Evolutionary conservation across 176 grass and related monocot species (phyloP).

Genomic region (Alloteropsis semialata): DNA sequence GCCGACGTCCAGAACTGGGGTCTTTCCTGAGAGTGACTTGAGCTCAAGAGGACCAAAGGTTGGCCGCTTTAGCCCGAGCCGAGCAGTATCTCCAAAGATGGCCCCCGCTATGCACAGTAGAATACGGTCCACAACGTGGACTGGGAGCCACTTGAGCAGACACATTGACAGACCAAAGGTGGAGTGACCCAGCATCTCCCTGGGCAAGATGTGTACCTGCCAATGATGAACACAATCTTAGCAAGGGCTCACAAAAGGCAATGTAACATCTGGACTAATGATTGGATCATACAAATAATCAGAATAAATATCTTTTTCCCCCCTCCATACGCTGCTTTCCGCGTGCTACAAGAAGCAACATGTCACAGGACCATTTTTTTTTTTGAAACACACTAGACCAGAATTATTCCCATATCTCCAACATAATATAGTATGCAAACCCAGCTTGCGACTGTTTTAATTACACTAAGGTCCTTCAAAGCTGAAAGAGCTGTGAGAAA

Average conservation of each 20-base stretch:
- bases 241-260: slow-evolving; percentile 39
- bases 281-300: slow-evolving; percentile 63
- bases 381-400: slow-evolving; percentile 34
- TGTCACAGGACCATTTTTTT: slow-evolving; percentile 19
- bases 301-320: slow-evolving; percentile 25
- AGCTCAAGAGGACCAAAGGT: slow-evolving; percentile 76
- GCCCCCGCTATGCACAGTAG: slow-evolving; percentile 55
- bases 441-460: slow-evolving; percentile 43
- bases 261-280: slow-evolving; percentile 58
- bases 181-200: slow-evolving; percentile 85
- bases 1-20: slow-evolving; percentile 92
- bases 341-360: slow-evolving; percentile 67
- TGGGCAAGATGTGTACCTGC: slow-evolving; percentile 95
- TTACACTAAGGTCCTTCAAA: slow-evolving; percentile 57
- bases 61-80: slow-evolving; percentile 73
- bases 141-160: slow-evolving; percentile 81
- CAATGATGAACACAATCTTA: slow-evolving; percentile 57
- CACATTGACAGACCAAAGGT: slow-evolving; percentile 92
- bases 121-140: slow-evolving; percentile 68
- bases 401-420: slow-evolving; percentile 79
- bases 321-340: slow-evolving; percentile 37
- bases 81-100: slow-evolving; percentile 77
- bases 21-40: slow-evolving; percentile 93
- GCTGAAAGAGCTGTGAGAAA: slow-evolving; percentile 72
- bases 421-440: slow-evolving; percentile 38